A percentile compares a stretch with the other conserved stretches of the same genome.
Evolutionary conservation across 2,329 filamentous ascomycete species (phyloP).

Genomic region (Amesomyces nigricolor): DNA sequence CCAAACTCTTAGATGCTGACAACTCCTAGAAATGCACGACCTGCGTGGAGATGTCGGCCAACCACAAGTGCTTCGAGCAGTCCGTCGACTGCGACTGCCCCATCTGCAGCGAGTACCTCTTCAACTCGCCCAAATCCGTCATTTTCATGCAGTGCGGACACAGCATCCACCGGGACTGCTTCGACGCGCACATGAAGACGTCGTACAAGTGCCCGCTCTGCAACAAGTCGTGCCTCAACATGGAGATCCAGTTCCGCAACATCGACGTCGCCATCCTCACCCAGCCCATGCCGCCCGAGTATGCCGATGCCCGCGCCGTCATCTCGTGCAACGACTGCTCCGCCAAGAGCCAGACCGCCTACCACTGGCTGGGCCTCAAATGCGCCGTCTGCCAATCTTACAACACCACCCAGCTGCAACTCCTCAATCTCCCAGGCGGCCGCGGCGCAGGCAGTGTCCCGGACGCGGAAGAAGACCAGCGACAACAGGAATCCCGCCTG

Average conservation of each 20-base stretch:
- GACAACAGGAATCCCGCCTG: background rate
- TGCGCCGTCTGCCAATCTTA: constrained; percentile 69
- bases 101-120: constrained; percentile 95
- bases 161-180: constrained; percentile 88
- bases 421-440: constrained; percentile 45
- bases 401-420: constrained; percentile 60
- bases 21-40: constrained; percentile 73
- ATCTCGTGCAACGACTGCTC: constrained; percentile 94
- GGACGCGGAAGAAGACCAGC: constrained; percentile 20
- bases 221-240: constrained; percentile 93
- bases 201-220: constrained; percentile 97
- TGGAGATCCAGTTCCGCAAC: constrained; percentile 92
- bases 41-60: constrained; percentile 83
- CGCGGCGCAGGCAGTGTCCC: constrained; percentile 11
- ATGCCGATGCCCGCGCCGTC: constrained; percentile 70
- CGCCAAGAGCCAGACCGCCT: constrained; percentile 76
- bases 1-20: background rate
- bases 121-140: constrained; percentile 80
- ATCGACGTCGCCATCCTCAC: constrained; percentile 78
- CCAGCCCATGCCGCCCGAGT: constrained; percentile 89
- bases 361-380: constrained; percentile 92
- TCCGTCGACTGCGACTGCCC: constrained; percentile 95
- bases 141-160: constrained; percentile 96
- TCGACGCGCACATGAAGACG: constrained; percentile 77
- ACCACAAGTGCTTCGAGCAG: constrained; percentile 90